Base-by-base conservation (phyloP, 202 grass and related monocot genomes). In the Hordeum pubiflorum region DNA sequence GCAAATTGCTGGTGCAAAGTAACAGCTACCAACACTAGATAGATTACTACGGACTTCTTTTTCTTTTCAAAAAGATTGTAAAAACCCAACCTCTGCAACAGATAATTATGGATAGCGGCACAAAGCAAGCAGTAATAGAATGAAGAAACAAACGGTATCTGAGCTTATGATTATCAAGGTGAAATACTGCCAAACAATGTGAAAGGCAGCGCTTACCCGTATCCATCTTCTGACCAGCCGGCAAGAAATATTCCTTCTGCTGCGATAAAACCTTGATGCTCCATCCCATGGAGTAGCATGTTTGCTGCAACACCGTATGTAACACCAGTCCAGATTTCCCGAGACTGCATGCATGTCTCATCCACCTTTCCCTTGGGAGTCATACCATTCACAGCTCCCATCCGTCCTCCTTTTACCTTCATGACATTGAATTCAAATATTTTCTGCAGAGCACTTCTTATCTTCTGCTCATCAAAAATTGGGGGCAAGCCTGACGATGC, bases 251-350 rank as follows among this genome's bases (percentile, higher is more conserved):
- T 91, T 72, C 96, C 92, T 89, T 99, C 86, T 0, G 92, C 92
- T 1, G 96, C 89, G 13, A 83, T 91, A 79, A 99, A 99, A 74
- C 85, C 92, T 83, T 95, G 92, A 82, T 99, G 82, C 78, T 95
- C 92, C 96, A 99, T 96, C 78, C 96, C 96, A 81, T 99, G 90
- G 22, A 91, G 88, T 54, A 96, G 79, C 96, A 99, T 96, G 68
- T 90, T 96, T 69, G 91, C 96, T 55, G 96, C 96, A 79, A 91
- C 85, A 67, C 86, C 87, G 60, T 95, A 99, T 20, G 96, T 99
- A 66, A 99, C 96, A 76, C 96, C 96, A 33, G 92, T 95, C 96
- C 96, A 99, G 84, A 99, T 95, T 89, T 99, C 96, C 69, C 96
- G 91, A 43, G 96, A 95, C 67, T 99, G 96, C 92, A 99, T 96